A percentile compares a stretch with the other conserved stretches of the same genome.
These are phyloP conservation scores for Umbelopsis sp. DNA, from an alignment of 192 early-diverging fungal genomes.

Conservation along the genomic window DNA sequence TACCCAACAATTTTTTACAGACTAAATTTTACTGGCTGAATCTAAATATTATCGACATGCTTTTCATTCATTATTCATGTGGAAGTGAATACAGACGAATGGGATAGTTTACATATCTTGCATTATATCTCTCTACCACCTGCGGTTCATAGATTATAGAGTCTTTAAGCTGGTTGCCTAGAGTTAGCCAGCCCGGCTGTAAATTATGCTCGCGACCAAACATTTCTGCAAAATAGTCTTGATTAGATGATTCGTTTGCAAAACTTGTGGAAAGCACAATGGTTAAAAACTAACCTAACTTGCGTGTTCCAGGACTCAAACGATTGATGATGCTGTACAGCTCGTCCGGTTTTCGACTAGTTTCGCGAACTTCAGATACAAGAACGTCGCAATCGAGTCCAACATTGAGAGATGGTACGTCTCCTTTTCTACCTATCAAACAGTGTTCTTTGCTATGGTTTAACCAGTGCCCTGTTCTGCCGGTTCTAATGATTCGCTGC, in stretches of 20 bases:
- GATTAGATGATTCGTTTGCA: no score
- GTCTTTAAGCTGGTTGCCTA: slow-evolving; percentile 66
- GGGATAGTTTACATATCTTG: slow-evolving; percentile 30
- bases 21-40: no score
- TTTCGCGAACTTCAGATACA: slow-evolving; percentile 62
- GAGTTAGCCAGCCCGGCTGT: slow-evolving; percentile 62
- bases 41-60: no score
- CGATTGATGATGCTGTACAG: slow-evolving; percentile 63
- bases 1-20: no score
- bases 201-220: slow-evolving; percentile 64
- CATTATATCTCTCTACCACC: slow-evolving; percentile 38
- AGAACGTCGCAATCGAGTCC: slow-evolving; percentile 62
- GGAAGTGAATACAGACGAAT: slow-evolving; percentile 27
- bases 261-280: neutral
- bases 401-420: slow-evolving; percentile 31
- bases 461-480: slow-evolving; percentile 68
- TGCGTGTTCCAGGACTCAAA: slow-evolving; percentile 54
- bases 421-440: slow-evolving; percentile 59
- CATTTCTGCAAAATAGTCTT: slow-evolving; percentile 38
- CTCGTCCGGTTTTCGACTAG: slow-evolving; percentile 65
- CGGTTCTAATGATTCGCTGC: slow-evolving; percentile 60
- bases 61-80: neutral
- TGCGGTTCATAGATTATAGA: slow-evolving; percentile 52
- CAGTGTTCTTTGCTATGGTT: slow-evolving; percentile 72
- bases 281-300: slow-evolving; percentile 39